phyloP scores from a whole-genome alignment of 2,329 filamentous ascomycete genomes.

The Beauveria rudraprayagi region DNA sequence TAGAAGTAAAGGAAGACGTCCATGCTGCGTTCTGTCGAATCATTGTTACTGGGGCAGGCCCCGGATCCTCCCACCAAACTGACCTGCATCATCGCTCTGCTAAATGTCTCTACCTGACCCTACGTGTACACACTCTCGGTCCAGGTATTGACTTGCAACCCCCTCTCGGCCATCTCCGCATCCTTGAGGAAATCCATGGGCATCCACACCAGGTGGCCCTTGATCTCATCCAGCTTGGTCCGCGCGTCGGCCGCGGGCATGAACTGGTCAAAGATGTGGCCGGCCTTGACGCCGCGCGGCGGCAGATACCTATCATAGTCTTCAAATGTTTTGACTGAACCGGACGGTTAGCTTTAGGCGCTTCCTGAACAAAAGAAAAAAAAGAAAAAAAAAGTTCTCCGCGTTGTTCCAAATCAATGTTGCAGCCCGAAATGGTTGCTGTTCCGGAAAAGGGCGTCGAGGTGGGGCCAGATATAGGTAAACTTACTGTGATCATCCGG shows the following conservation, averaged over 20 bases:
- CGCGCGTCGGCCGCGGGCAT: conserved; percentile 65
- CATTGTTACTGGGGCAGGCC: no score
- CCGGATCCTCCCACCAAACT: no score
- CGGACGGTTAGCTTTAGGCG: conserved; percentile 12
- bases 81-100: background rate
- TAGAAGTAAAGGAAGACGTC: background rate
- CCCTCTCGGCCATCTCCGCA: conserved; percentile 82
- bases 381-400: background rate
- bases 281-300: conserved; percentile 63
- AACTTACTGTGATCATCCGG: conserved; percentile 71
- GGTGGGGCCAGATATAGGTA: no score
- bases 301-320: conserved; percentile 79
- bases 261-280: conserved; percentile 79
- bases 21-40: background rate
- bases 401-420: background rate
- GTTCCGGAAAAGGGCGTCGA: background rate
- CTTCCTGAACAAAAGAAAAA: background rate
- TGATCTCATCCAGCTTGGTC: conserved; percentile 67
- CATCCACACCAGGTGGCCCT: conserved; percentile 91
- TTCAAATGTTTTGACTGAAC: conserved; percentile 70
- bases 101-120: background rate
- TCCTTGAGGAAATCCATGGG: conserved; percentile 80
- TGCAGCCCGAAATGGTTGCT: conserved; percentile 8
- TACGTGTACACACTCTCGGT: conserved; percentile 83
- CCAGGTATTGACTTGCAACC: conserved; percentile 74